Base-by-base conservation (phyloP, 805 yeast species). In the Naumovozyma dairenensis region DNA sequence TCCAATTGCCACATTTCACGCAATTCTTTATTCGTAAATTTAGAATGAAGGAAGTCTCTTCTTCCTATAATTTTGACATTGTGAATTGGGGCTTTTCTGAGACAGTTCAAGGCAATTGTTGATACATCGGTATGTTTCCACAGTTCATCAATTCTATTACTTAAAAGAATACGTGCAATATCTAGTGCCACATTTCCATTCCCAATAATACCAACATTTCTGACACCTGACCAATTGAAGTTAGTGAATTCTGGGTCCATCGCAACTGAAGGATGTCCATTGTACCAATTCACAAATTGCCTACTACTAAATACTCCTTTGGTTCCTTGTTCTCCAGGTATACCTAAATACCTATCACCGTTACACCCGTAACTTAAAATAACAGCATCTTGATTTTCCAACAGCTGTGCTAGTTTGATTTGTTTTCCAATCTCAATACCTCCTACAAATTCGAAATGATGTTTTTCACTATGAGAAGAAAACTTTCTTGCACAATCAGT, bases 131-230 rank as follows among this genome's bases (percentile, higher is more conserved):
- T 89, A 0, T 59, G 45, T 2, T 61, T 38, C 74, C 94, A 76
- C 34, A 72, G 69, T 1, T 61, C 62, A 1, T 65, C 57, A 0
- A 79, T 72, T 4, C 39, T 35, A 32, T 44, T 48, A 28, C 78
- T 76, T 36, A 87, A 56, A 21, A 92, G 60, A 1, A 92, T 66
- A 34, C 98, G 64, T 1, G 95, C 85, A 4, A 92, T 74, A 54
- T 92, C 98, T 39, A 92, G 61, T 0, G 97, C 95, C 13, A 92
- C 98, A 53, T 92, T 92, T 29, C 98, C 98, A 56, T 87, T 89
- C 5, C 99, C 99, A n/a, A 92, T 71, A 21, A 92, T 78, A 0
- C 80, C 73, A 2, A 85, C 94, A 25, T 68, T 65, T 39, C 71
- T 69, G 3, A 77, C 77, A 20, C 68, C 59, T 2, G 67, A 66